Conservation (phyloP, 768 basidiomycete species). For the Tulasnella sp. region DNA sequence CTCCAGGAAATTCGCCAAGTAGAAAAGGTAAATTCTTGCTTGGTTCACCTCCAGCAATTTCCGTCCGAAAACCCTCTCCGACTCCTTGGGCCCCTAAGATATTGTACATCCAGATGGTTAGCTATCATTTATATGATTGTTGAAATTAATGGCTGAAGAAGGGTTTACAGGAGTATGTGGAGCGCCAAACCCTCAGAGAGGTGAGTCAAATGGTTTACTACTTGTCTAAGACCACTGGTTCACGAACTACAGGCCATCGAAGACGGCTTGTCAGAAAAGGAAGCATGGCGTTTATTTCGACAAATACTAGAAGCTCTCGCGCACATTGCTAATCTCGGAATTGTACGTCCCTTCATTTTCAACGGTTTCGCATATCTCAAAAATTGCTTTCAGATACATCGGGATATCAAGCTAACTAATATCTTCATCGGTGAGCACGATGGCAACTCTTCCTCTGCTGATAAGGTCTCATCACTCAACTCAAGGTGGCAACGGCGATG, state of each 20-base stretch:
- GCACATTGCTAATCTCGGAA: slow-evolving; percentile 79
- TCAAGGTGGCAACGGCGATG: slow-evolving; percentile 24
- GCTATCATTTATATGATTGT: slow-evolving; percentile 12
- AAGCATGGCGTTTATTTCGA: slow-evolving; percentile 80
- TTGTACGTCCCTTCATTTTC: slow-evolving; percentile 37
- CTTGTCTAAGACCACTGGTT: slow-evolving; percentile 3
- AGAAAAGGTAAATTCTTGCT: not conserved
- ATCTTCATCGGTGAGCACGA: slow-evolving; percentile 76
- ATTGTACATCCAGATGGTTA: slow-evolving; percentile 89
- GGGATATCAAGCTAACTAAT: slow-evolving; percentile 87
- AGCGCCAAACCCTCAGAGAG: slow-evolving; percentile 81
- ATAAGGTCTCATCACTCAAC: not conserved
- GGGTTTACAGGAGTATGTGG: slow-evolving; percentile 61
- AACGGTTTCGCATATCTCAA: not conserved
- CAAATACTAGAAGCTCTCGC: slow-evolving; percentile 83
- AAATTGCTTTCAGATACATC: slow-evolving; percentile 19
- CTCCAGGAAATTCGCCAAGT: slow-evolving; percentile 5
- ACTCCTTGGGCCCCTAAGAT: slow-evolving; percentile 32
- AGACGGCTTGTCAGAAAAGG: slow-evolving; percentile 68
- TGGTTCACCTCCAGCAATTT: slow-evolving; percentile 6
- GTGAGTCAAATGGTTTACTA: slow-evolving; percentile 27
- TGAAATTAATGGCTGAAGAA: not conserved
- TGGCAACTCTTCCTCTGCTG: not conserved
- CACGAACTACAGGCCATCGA: slow-evolving; percentile 45
- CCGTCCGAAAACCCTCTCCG: not conserved